Conservation (phyloP, 148 eudicot genomes). For the Selenicereus undatus region DNA sequence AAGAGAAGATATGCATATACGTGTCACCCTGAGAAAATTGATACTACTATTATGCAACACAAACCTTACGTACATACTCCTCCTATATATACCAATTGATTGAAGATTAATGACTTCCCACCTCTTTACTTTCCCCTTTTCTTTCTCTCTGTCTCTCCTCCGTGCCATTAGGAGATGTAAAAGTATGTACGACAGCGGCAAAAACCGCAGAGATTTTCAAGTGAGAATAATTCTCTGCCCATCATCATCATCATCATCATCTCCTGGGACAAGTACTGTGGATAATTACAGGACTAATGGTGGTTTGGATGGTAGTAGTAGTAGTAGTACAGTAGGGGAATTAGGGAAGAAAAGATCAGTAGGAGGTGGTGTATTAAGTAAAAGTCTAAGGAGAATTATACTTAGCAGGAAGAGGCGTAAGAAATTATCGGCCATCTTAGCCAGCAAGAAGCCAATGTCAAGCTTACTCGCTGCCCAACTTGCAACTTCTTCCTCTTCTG, state of each 20-base stretch:
- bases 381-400: background rate
- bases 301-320: background rate
- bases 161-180: background rate
- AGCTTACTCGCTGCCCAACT: background rate
- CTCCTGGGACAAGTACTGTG: background rate
- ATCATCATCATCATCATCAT: background rate
- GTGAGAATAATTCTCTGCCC: background rate
- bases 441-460: background rate
- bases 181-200: background rate
- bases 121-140: slow-evolving; percentile 6
- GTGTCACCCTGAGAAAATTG: background rate
- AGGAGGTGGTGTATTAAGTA: background rate
- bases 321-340: background rate
- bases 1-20: background rate
- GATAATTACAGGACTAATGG: background rate
- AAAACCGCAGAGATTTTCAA: background rate
- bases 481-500: background rate
- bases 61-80: background rate
- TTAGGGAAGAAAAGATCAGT: background rate
- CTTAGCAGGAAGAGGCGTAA: background rate
- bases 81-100: background rate
- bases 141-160: background rate
- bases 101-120: background rate
- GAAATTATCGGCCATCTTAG: background rate
- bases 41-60: background rate